phyloP scores from a whole-genome alignment of 176 grass and related monocot species.

The Zizania latifolia region DNA sequence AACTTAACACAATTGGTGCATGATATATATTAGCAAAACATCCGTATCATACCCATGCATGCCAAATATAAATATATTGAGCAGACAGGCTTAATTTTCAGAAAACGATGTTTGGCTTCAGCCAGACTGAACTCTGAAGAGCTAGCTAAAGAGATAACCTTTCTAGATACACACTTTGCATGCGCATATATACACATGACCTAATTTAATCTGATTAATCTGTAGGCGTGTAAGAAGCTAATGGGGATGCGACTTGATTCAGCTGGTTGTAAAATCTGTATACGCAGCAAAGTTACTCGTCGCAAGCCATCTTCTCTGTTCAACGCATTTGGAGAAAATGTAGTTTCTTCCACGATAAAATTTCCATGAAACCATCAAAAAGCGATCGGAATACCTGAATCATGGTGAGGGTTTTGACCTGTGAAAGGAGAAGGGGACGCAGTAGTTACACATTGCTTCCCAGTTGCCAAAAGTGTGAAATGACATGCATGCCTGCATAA shows the following conservation, averaged over 20 bases:
- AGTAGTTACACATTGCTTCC: background rate
- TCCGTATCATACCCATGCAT: background rate
- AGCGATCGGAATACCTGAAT: too few relatives aligned
- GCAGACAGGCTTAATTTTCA: constrained; percentile 3
- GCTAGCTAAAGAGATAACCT: background rate
- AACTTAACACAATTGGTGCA: background rate
- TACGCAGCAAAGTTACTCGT: too few relatives aligned
- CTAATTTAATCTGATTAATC: background rate
- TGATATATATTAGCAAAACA: background rate
- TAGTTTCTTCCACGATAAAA: too few relatives aligned
- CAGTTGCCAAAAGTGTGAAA: too few relatives aligned
- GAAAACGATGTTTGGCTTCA: background rate
- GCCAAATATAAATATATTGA: background rate
- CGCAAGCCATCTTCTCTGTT: too few relatives aligned
- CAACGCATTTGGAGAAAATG: too few relatives aligned
- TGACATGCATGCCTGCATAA: too few relatives aligned
- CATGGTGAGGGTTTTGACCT: too few relatives aligned
- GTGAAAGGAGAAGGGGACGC: too few relatives aligned
- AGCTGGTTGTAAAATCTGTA: too few relatives aligned
- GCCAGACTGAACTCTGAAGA: background rate
- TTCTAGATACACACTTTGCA: constrained; percentile 8
- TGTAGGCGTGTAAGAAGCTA: background rate
- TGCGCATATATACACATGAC: background rate
- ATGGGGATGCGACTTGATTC: background rate
- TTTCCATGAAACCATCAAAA: too few relatives aligned